Evolutionary conservation across 176 grass and related monocot species (phyloP).

Genomic region (Dactylis glomerata): DNA sequence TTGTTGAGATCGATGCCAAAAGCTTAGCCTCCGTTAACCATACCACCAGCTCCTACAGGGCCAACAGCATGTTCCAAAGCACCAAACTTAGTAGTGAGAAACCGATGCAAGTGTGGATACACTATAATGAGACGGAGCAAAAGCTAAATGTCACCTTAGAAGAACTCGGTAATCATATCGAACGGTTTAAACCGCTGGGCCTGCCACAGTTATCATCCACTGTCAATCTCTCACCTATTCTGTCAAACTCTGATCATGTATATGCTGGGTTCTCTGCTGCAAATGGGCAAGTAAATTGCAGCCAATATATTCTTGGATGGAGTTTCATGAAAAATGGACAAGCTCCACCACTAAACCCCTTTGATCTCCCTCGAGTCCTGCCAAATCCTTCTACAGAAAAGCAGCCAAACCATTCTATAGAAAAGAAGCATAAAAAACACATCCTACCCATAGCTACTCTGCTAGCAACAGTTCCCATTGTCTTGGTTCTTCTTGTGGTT

Average conservation of each 20-base stretch:
- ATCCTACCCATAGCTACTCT: not conserved
- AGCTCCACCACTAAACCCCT: not conserved
- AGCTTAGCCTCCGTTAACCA: not conserved
- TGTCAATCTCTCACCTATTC: not conserved
- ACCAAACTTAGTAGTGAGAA: not conserved
- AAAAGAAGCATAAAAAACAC: not conserved
- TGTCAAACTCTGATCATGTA: not conserved
- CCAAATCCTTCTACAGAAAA: not conserved
- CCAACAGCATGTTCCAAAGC: not conserved
- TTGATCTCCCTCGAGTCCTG: not conserved
- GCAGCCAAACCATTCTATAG: no score
- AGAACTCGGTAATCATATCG: accelerated
- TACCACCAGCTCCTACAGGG: not conserved
- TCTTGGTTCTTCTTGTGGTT: not conserved
- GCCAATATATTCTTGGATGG: not conserved
- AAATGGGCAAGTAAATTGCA: not conserved
- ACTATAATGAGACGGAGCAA: not conserved
- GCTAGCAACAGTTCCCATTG: not conserved
- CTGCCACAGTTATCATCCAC: not conserved
- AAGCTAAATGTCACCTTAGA: not conserved
- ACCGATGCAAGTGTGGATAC: not conserved
- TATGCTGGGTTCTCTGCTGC: not conserved
- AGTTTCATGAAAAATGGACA: not conserved
- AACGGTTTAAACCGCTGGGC: not conserved
- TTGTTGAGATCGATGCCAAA: not conserved